Evolutionary conservation across 2,329 filamentous ascomycete genomes (phyloP).

Genomic region (Lecanicillium sp.): DNA sequence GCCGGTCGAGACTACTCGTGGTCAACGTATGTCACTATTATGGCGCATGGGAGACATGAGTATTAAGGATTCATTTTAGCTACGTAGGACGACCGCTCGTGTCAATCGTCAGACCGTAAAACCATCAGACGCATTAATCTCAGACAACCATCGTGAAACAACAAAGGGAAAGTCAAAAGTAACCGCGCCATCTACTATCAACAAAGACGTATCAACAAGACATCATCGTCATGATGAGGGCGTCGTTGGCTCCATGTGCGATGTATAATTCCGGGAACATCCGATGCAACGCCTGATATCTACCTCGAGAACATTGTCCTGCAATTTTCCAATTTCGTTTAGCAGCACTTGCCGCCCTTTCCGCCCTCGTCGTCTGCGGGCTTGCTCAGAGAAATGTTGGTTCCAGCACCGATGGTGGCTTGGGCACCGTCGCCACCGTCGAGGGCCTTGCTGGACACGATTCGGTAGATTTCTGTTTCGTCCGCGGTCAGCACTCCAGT

Average conservation of each 20-base stretch:
- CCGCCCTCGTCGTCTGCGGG: slow-evolving; percentile 66
- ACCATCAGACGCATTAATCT: slow-evolving; percentile 22
- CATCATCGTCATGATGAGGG: slow-evolving; percentile 24
- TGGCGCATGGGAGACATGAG: slow-evolving; percentile 13
- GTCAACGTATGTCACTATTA: no score
- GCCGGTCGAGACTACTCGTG: no score
- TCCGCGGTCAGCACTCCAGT: slow-evolving; percentile 12
- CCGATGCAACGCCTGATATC: slow-evolving; percentile 21
- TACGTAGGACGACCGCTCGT: slow-evolving; percentile 28
- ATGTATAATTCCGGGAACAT: no score
- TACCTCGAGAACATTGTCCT: slow-evolving; percentile 19
- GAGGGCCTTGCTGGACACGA: slow-evolving; percentile 95
- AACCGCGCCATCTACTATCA: slow-evolving; percentile 33
- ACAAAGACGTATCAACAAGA: slow-evolving; percentile 26
- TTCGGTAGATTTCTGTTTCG: slow-evolving; percentile 88
- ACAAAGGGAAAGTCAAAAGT: slow-evolving; percentile 32
- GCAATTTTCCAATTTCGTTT: slow-evolving; percentile 21
- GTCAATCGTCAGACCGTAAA: slow-evolving; percentile 23
- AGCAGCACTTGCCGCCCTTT: slow-evolving; percentile 80
- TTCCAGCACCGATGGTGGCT: slow-evolving; percentile 71
- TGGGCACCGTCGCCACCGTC: slow-evolving; percentile 79
- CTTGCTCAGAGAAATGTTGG: slow-evolving; percentile 82
- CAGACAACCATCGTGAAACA: slow-evolving; percentile 28
- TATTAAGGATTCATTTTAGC: slow-evolving; percentile 24
- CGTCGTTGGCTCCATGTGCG: slow-evolving; percentile 20